phyloP scores from a whole-genome alignment of 805 yeast species.

The Suhomyces prunicola region DNA sequence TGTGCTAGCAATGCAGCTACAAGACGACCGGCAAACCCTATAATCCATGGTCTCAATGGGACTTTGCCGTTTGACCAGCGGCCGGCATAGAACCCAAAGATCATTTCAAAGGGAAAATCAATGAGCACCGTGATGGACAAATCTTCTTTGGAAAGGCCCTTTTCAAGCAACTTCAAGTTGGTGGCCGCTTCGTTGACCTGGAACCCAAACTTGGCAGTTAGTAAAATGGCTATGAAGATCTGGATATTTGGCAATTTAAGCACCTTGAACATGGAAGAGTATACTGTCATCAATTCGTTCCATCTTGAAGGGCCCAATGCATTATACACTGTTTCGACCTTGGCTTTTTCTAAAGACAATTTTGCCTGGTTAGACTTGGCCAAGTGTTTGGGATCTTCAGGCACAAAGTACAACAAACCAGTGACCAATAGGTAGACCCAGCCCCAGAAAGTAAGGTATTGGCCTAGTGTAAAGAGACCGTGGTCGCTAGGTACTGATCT shows the following conservation, averaged over 20 bases:
- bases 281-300: slow-evolving; percentile 49
- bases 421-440: slow-evolving; percentile 67
- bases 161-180: slow-evolving; percentile 82
- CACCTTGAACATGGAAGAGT: slow-evolving; percentile 65
- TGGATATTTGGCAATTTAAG: slow-evolving; percentile 68
- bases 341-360: slow-evolving; percentile 25
- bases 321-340: slow-evolving; percentile 20
- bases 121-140: slow-evolving; percentile 87
- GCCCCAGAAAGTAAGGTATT: slow-evolving; percentile 79
- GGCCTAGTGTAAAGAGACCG: slow-evolving; percentile 71
- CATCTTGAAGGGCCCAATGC: slow-evolving; percentile 11
- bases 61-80: slow-evolving; percentile 82
- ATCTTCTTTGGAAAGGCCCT: slow-evolving; percentile 91
- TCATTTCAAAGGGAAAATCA: slow-evolving; percentile 93
- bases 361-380: slow-evolving; percentile 28
- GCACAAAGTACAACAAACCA: slow-evolving; percentile 53
- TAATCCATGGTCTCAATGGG: slow-evolving; percentile 85
- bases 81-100: slow-evolving; percentile 94
- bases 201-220: slow-evolving; percentile 85
- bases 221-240: slow-evolving; percentile 67
- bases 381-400: slow-evolving; percentile 66
- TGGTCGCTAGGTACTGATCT: slow-evolving; percentile 55
- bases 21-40: slow-evolving; percentile 80
- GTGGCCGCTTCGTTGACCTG: slow-evolving; percentile 97
- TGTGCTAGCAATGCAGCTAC: slow-evolving; percentile 75